Base-by-base conservation (phyloP, 345 rosid genomes). In the Iberis pinnata region DNA sequence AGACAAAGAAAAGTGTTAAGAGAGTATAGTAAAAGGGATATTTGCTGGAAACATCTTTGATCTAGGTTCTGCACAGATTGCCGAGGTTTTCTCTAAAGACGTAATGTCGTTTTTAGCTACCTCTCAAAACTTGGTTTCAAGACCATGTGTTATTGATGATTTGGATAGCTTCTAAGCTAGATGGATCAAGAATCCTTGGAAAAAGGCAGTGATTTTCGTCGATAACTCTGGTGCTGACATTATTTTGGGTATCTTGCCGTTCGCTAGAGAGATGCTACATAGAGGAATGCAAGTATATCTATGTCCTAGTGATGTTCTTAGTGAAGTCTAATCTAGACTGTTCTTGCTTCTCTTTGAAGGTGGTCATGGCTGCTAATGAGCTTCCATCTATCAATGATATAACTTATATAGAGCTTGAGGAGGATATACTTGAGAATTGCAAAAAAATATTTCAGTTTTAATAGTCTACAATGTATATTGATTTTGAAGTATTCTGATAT, bases 181-280 rank as follows among this genome's bases (percentile, higher is more conserved):
- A 74, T 93, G 97, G 95, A 15, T 69, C 76, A 81, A 80, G 79
- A 88, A 83, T 75, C 68, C 82, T 16, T 93, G 99, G 97, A 88
- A 93, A 70, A 93, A 93, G 99, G 95, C 81, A 44, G 70, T 86
- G 67, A 93, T 93, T 56, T 93, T 83, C 77, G 94, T 88, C 47
- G 97, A 93, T 64, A 88, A 93, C 69, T 88, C 99, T 70, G 97
- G 99, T 58, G 99, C 99, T 16, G 97, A 93, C 76, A 80, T 93
- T 26, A 78, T 93, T 68, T 71, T 88, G 80, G 99, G 99, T 51
- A 82, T 93, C 53, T 73, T 93, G 41, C 97, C 97, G 7, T 88
- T 93, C 60, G 87, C 86, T 25, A 88, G 99, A 71, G 99, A 93
- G 60, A 76, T 93, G 68, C 81, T 93, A 38, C 82, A 79, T 24